A percentile compares a stretch with the other conserved stretches of the same genome.
phyloP scores from a whole-genome alignment of 495 filamentous ascomycete species.

The Tricharina praecox region DNA sequence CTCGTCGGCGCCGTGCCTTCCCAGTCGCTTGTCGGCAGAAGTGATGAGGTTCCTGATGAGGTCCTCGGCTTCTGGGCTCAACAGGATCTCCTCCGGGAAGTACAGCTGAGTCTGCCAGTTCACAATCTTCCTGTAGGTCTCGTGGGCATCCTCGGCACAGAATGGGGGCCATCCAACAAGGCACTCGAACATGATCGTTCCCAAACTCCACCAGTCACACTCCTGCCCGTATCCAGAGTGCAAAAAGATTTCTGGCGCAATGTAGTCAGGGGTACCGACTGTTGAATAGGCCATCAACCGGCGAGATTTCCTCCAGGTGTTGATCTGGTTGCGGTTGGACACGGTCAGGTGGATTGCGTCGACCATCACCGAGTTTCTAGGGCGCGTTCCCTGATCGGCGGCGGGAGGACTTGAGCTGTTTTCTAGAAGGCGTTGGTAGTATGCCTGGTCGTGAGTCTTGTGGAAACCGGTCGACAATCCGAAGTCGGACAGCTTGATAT shows the following conservation, averaged over 20 bases:
- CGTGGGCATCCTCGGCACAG: slow-evolving; percentile 91
- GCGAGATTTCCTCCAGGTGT: slow-evolving; percentile 94
- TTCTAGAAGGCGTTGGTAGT: slow-evolving; percentile 92
- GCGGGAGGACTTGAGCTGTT: slow-evolving; percentile 45
- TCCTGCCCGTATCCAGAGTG: slow-evolving; percentile 88
- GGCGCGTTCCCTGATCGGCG: slow-evolving; percentile 36
- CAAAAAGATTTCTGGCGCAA: slow-evolving; percentile 94
- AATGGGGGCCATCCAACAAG: slow-evolving; percentile 97
- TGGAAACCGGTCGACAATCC: slow-evolving; percentile 96
- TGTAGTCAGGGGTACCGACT: slow-evolving; percentile 96
- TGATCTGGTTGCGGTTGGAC: slow-evolving; percentile 89
- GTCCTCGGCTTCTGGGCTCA: slow-evolving; percentile 73
- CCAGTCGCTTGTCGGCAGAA: slow-evolving; percentile 77
- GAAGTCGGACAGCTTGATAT: slow-evolving; percentile 98
- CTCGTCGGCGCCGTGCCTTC: slow-evolving; percentile 64
- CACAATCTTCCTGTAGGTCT: slow-evolving; percentile 98
- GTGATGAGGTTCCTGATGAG: slow-evolving; percentile 84
- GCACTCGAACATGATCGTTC: slow-evolving; percentile 99
- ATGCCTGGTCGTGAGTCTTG: slow-evolving; percentile 91
- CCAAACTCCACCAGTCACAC: slow-evolving; percentile 98
- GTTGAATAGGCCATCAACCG: slow-evolving; percentile 94
- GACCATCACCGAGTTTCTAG: slow-evolving; percentile 79
- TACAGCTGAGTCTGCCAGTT: slow-evolving; percentile 92
- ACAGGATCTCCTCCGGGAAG: slow-evolving; percentile 84
- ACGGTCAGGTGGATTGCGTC: slow-evolving; percentile 98